A percentile compares a stretch with the other conserved stretches of the same genome.
Evolutionary conservation across 805 yeast genomes (phyloP).

Genomic region (Saturnispora sekii): DNA sequence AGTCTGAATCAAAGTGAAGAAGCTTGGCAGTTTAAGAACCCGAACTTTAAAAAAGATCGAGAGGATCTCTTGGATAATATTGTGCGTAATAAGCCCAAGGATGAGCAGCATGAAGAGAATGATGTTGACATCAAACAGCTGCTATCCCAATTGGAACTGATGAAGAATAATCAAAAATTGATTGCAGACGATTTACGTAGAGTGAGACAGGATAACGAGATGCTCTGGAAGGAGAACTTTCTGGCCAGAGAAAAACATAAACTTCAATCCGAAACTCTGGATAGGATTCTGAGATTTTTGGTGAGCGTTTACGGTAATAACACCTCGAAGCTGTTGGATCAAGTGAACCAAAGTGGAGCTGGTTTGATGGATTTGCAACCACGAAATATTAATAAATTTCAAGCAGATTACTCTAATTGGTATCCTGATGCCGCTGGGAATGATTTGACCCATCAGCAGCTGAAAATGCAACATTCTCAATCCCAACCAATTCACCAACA

Average conservation of each 20-base stretch:
- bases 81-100: conserved; percentile 55
- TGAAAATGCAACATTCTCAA: conserved; percentile 9
- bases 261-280: conserved; percentile 79
- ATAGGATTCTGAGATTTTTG: conserved; percentile 76
- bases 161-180: conserved; percentile 68
- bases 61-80: conserved; percentile 83
- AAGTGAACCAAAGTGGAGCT: conserved; percentile 9
- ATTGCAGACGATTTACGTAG: conserved; percentile 80
- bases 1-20: conserved; percentile 62
- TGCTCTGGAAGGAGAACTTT: conserved; percentile 85
- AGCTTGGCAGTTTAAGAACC: conserved; percentile 80
- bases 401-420: neutral
- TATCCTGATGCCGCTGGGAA: neutral
- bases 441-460: neutral
- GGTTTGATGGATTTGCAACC: conserved; percentile 3
- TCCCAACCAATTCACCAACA: neutral
- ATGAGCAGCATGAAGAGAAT: conserved; percentile 34
- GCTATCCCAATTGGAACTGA: conserved; percentile 60
- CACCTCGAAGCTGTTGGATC: conserved; percentile 31
- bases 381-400: conserved; percentile 1
- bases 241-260: conserved; percentile 77
- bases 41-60: conserved; percentile 62
- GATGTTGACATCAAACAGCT: conserved; percentile 40
- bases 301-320: conserved; percentile 73
- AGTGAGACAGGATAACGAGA: conserved; percentile 77